Percentiles rank a stretch among this genome's conserved stretches.
Conservation (phyloP, 768 basidiomycete species). For the Tylopilus balloui region DNA sequence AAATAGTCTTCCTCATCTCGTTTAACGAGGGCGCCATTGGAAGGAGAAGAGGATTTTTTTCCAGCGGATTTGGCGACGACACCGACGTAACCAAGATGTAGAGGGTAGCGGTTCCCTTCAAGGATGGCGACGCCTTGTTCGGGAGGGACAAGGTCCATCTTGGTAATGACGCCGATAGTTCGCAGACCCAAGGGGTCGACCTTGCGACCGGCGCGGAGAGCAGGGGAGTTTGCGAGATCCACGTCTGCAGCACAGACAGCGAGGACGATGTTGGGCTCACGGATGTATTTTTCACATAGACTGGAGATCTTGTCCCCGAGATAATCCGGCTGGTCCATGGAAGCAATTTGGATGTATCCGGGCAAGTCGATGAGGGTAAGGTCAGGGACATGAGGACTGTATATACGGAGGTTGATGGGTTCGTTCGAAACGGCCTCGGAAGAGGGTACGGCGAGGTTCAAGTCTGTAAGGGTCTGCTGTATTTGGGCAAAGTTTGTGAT, state of each 20-base stretch:
- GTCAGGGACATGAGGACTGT: slow-evolving; percentile 94
- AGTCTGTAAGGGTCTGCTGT: slow-evolving; percentile 88
- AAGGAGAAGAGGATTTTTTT: slow-evolving; percentile 49
- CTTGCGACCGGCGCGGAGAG: slow-evolving; percentile 85
- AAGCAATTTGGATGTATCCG: slow-evolving; percentile 93
- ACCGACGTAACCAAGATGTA: slow-evolving; percentile 95
- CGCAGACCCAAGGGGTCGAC: slow-evolving; percentile 93
- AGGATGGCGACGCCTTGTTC: slow-evolving; percentile 80
- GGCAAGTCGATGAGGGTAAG: slow-evolving; percentile 96
- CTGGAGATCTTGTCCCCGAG: slow-evolving; percentile 88
- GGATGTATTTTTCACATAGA: slow-evolving; percentile 94
- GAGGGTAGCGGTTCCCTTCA: slow-evolving; percentile 88
- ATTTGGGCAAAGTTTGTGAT: slow-evolving; percentile 89
- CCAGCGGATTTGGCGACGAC: slow-evolving; percentile 82
- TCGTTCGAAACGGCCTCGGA: slow-evolving; percentile 88
- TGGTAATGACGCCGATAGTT: slow-evolving; percentile 96
- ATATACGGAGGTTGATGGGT: slow-evolving; percentile 95
- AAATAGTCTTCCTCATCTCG: slow-evolving; percentile 69
- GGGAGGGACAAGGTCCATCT: slow-evolving; percentile 95
- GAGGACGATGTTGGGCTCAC: slow-evolving; percentile 99
- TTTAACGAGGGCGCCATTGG: slow-evolving; percentile 45
- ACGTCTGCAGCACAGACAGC: slow-evolving; percentile 98
- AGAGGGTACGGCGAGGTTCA: slow-evolving; percentile 91
- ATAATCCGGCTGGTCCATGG: slow-evolving; percentile 91
- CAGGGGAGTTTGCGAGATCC: slow-evolving; percentile 96